Evolutionary conservation across 2,329 filamentous ascomycete genomes (phyloP).

Genomic region (Hymenoscyphus linearis): DNA sequence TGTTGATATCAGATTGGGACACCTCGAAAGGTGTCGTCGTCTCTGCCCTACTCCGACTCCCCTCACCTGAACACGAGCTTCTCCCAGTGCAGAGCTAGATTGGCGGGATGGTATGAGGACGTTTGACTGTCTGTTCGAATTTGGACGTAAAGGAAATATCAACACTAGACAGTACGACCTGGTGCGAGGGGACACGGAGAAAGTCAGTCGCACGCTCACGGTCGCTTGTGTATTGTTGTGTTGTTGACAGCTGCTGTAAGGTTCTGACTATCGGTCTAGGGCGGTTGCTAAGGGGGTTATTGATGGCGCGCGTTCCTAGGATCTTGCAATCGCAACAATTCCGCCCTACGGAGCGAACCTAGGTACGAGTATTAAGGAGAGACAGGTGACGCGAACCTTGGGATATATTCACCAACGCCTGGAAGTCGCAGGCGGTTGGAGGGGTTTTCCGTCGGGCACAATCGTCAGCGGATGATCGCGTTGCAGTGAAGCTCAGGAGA

Average conservation of each 20-base stretch:
- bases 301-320: neutral
- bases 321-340: constrained; percentile 10
- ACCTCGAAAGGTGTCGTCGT: neutral
- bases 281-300: constrained; percentile 3
- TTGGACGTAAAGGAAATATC: neutral
- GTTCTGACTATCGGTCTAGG: constrained; percentile 3
- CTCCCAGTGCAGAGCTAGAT: constrained; percentile 7
- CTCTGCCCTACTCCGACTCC: constrained; percentile 4
- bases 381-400: too few species aligned
- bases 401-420: constrained; percentile 2
- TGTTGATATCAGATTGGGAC: neutral
- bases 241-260: constrained; percentile 7
- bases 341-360: neutral
- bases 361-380: neutral
- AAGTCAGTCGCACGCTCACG: constrained; percentile 14
- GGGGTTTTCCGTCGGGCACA: neutral
- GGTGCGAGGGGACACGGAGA: constrained; percentile 11
- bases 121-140: neutral
- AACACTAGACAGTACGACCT: constrained; percentile 5
- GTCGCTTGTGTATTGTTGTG: constrained; percentile 10
- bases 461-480: neutral
- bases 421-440: constrained; percentile 2
- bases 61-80: neutral
- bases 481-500: neutral
- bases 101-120: neutral